Conservation (phyloP, 164 flowering plant genomes). For the Macadamia tetraphylla region DNA sequence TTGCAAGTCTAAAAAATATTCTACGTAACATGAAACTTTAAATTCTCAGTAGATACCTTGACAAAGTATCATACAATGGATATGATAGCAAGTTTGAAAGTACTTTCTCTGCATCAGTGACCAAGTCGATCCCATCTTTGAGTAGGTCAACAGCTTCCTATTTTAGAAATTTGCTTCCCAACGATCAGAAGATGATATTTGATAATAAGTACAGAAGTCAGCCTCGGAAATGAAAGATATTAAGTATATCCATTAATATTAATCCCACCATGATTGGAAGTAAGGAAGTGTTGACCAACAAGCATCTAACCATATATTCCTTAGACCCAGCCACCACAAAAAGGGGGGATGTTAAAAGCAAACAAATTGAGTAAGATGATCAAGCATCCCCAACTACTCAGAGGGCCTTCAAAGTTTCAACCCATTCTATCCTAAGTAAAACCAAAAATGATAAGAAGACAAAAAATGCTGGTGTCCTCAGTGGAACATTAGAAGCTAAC, state of each 20-base stretch:
- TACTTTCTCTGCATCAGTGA: constrained; percentile 68
- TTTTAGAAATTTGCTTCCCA: constrained; percentile 4
- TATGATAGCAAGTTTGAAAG: constrained; percentile 73
- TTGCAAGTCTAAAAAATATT: neutral
- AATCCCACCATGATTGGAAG: too few relatives aligned
- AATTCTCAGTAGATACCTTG: constrained; percentile 43
- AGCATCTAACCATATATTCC: too few relatives aligned
- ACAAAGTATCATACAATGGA: constrained; percentile 60
- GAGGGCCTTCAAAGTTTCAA: too few relatives aligned
- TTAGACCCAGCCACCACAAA: too few relatives aligned
- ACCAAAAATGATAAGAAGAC: too few relatives aligned
- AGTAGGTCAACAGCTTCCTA: constrained; percentile 81
- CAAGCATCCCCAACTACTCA: too few relatives aligned
- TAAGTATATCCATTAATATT: too few relatives aligned
- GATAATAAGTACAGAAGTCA: neutral
- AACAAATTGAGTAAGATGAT: too few relatives aligned
- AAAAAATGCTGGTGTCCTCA: neutral
- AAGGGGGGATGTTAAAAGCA: too few relatives aligned
- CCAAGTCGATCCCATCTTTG: constrained; percentile 82
- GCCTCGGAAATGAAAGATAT: neutral
- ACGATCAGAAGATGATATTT: constrained; percentile 10
- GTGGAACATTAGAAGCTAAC: neutral
- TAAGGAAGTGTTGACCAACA: too few relatives aligned
- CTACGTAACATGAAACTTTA: neutral
- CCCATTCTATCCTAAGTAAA: too few relatives aligned